These are phyloP conservation scores for Beta macrorhiza DNA, from an alignment of 179 eudicot species.

Conservation along the genomic window DNA sequence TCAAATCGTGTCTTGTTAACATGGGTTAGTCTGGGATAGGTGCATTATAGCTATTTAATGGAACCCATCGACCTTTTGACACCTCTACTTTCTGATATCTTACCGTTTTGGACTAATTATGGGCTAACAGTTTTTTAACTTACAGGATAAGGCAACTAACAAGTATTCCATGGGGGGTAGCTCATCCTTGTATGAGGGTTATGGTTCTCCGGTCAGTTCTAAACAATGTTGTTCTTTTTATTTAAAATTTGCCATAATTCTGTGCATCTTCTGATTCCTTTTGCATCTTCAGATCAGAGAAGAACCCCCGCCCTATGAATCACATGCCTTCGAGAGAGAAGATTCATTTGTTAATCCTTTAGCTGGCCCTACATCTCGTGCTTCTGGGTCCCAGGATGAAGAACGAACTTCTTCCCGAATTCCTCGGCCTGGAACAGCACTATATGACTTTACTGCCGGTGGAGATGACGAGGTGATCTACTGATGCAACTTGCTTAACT, in stretches of 20 bases:
- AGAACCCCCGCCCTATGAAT: conserved; percentile 84
- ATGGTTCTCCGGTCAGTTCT: conserved; percentile 71
- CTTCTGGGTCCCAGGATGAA: conserved; percentile 69
- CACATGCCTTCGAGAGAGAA: conserved; percentile 61
- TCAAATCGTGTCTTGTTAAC: neutral
- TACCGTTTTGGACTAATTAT: neutral
- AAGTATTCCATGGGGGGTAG: conserved; percentile 51
- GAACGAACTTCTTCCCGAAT: conserved; percentile 62
- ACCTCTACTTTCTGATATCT: conserved; percentile 1
- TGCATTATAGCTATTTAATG: neutral
- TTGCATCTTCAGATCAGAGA: conserved; percentile 70
- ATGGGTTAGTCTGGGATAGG: neutral
- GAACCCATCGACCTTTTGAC: neutral
- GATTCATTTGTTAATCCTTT: conserved; percentile 92
- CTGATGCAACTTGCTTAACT: conserved; percentile 1
- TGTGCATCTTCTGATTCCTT: conserved; percentile 26
- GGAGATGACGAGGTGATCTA: conserved; percentile 94
- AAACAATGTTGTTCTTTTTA: neutral
- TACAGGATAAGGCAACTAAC: conserved; percentile 64
- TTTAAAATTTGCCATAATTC: neutral
- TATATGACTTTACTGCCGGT: conserved; percentile 97
- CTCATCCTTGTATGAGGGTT: conserved; percentile 56
- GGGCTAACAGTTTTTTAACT: conserved; percentile 7
- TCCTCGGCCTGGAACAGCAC: conserved; percentile 71
- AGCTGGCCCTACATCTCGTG: conserved; percentile 67